Conservation (phyloP, 345 rosid genomes). For the Camelina sativa region DNA sequence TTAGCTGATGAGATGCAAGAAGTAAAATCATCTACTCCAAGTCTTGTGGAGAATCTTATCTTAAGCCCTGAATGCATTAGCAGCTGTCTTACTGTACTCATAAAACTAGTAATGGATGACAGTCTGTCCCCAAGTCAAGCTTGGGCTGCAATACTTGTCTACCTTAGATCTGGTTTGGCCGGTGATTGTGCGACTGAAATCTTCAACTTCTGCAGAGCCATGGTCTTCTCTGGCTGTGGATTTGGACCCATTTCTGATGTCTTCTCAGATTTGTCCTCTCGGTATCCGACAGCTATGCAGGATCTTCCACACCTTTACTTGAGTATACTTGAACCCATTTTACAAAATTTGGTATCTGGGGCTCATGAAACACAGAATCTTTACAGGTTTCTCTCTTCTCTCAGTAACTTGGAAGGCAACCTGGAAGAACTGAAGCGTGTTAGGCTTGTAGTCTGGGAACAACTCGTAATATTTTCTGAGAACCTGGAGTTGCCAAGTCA, state of each 20-base stretch:
- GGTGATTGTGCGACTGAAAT: slow-evolving; percentile 59
- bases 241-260: slow-evolving; percentile 76
- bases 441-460: slow-evolving; percentile 78
- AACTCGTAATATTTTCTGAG: slow-evolving; percentile 67
- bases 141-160: slow-evolving; percentile 68
- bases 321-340: slow-evolving; percentile 65
- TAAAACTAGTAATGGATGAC: slow-evolving; percentile 85
- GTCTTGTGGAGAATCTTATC: slow-evolving; percentile 41
- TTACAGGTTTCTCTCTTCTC: slow-evolving; percentile 67
- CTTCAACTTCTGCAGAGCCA: slow-evolving; percentile 69
- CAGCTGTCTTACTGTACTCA: slow-evolving; percentile 65
- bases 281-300: slow-evolving; percentile 41
- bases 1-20: slow-evolving; percentile 80
- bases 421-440: slow-evolving; percentile 67
- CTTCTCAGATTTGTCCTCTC: slow-evolving; percentile 56
- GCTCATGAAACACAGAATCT: slow-evolving; percentile 56
- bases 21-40: slow-evolving; percentile 48
- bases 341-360: slow-evolving; percentile 60
- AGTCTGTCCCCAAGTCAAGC: slow-evolving; percentile 89
- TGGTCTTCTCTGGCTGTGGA: slow-evolving; percentile 86
- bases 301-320: slow-evolving; percentile 68
- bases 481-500: slow-evolving; percentile 77
- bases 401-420: slow-evolving; percentile 78
- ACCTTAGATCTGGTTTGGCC: slow-evolving; percentile 54
- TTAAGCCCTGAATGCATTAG: slow-evolving; percentile 65